Conservation (phyloP, 192 early-diverging fungal genomes). For the Lobosporangium transversale region DNA sequence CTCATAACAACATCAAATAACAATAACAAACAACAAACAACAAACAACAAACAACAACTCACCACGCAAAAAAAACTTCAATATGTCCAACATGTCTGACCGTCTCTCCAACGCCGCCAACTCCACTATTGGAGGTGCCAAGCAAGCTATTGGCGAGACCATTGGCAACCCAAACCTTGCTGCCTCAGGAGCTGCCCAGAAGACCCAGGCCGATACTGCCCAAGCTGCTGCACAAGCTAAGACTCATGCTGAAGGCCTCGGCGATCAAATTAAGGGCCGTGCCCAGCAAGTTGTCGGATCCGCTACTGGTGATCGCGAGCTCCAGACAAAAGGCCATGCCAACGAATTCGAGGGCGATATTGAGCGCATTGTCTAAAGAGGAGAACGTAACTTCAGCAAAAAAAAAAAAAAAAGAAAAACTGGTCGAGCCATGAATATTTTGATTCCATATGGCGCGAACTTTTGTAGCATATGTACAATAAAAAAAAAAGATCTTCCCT, state of each 20-base stretch:
- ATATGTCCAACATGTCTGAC: constrained; percentile 13
- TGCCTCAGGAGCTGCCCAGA: constrained; percentile 20
- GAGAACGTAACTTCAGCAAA: too few relatives aligned
- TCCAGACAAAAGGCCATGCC: constrained; percentile 14
- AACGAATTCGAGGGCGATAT: constrained; percentile 8
- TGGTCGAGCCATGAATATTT: constrained; percentile 65
- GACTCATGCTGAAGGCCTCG: constrained; percentile 16
- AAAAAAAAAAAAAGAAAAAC: constrained; percentile 18
- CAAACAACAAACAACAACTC: too few relatives aligned
- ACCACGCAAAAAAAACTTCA: constrained; percentile 1
- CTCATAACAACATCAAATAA: too few relatives aligned
- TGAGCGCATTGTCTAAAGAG: constrained; percentile 16
- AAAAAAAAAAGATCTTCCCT: too few relatives aligned
- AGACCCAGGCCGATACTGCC: constrained; percentile 19
- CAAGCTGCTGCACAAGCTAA: constrained; percentile 19
- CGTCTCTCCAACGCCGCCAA: constrained; percentile 23
- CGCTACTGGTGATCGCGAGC: not conserved
- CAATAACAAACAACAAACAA: too few relatives aligned
- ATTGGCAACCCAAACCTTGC: constrained; percentile 16
- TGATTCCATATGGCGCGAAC: too few relatives aligned
- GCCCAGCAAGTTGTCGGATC: constrained; percentile 17
- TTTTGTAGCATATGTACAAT: too few relatives aligned
- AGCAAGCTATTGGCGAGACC: constrained; percentile 24
- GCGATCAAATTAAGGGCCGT: not conserved
- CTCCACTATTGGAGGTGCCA: constrained; percentile 25